Evolutionary conservation across 2,329 filamentous ascomycete genomes (phyloP), one percentile per base, ranked within the genome.

Genomic region (Aspergillus ustus): DNA sequence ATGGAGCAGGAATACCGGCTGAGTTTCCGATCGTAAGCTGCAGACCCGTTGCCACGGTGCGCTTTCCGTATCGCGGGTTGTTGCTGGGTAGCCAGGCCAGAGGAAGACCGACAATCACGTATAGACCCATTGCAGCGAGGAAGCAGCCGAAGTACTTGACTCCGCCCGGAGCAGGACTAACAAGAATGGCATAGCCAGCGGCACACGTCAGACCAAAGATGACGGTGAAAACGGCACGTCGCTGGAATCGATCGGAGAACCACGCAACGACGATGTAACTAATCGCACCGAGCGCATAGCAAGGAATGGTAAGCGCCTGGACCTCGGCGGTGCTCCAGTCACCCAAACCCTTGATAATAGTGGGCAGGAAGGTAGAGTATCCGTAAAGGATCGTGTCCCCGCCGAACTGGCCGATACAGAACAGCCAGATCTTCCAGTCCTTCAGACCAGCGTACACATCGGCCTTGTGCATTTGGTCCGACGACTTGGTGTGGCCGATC

Each of bases 131-230:
- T 1, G 60, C 60, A 3, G 44, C 44, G 44, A 62, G 55, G 44
- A 62, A 62, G 45, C 60, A 62, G n/a, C 54, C 60, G 50, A 62
- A 62, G 40, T 62, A 62, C 13, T 58, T 58, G n/a, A 54, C 60
- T 5, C 60, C 60, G 2, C 54, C 50, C 0, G 60, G 55, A 1
- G 60, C 60, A 6, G 43, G 37, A 7, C 49, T 53, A 7, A 58
- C 40, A 4, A 62, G 45, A 13, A 62, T 58, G 3, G 52, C 55
- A 29, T 62, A 62, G 5, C 60, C 60, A 15, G 28, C 51, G 4
- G 45, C 53, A 34, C 54, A 58, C 13, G 20, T 55, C 11, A 62
- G 19, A 1, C 60, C 54, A 11, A 58, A 58, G 1, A 58, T 19
- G 2, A 58, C 55, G 1, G 60, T 58, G 31, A 58, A 62, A 2